Evolutionary conservation across 2,329 filamentous ascomycete species (phyloP), one percentile per base, ranked within the genome.

Genomic region (Aspergillus versicolor): DNA sequence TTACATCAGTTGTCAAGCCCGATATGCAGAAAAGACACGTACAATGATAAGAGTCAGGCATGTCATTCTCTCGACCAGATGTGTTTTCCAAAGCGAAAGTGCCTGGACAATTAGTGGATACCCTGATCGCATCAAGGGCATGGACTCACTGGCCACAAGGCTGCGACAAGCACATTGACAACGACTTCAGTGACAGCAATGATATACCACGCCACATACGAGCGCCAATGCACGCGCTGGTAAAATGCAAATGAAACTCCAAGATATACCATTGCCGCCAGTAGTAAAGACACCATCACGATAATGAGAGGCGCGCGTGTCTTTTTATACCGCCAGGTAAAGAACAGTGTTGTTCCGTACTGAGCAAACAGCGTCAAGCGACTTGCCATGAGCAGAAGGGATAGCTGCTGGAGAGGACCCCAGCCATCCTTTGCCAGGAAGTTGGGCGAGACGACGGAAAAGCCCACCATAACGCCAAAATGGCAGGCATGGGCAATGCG

Each of bases 401-500:
- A 37, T 6, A 37, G 32, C 32, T 37, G 32, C 13, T 37, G 32
- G 0, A 37, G 32, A 15, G 32, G 32, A 5, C 32, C 32, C 32
- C 32, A 37, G 32, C 32, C 32, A 37, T 37, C 32, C 0, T 37
- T 5, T 15, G 13, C 12, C 13, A 37, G 32, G 32, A 37, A 37
- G 13, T 37, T 37, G 13, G 32, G 32, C 5, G 11, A 12, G 32
- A 37, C 13, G 4, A 37, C 12, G 11, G 0, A 13, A 3, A 54
- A 43, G 5, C 52, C 52, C 7, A 48, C 37, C 52, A 54, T 54
- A 21, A 54, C 52, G 8, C 52, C 52, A 12, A 54, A 54, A 30
- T 54, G 52, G 30, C 52, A 54, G 32, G 43, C 52, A 15, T 54
- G 52, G 21, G 42, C 52, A n/a, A 54, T n/a, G 7, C 43, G 43